Percentiles rank a stretch among this genome's conserved stretches.
Conservation (phyloP, 495 filamentous ascomycete genomes). For the Aspergillus kassunensis region DNA sequence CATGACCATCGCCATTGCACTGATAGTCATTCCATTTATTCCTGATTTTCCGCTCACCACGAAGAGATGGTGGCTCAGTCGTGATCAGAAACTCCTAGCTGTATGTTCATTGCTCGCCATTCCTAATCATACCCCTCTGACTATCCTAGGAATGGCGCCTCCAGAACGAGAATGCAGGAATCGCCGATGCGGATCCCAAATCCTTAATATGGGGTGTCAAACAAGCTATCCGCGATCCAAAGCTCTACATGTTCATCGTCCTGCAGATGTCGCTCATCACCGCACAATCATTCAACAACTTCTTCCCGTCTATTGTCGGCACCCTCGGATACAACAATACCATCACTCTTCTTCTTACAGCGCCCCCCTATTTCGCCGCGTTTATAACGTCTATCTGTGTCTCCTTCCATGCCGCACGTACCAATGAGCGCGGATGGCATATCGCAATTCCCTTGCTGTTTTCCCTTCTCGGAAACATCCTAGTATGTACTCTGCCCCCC, state of each 20-base stretch:
- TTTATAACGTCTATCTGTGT: conserved; percentile 27
- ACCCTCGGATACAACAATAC: conserved; percentile 27
- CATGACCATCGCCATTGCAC: conserved; percentile 20
- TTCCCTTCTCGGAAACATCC: background rate
- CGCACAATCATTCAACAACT: conserved; percentile 25
- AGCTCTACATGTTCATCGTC: conserved; percentile 20
- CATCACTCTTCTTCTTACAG: conserved; percentile 25
- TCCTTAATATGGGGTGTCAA: conserved; percentile 8
- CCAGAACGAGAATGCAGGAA: background rate
- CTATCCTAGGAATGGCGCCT: background rate
- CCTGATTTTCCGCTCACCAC: conserved; percentile 21
- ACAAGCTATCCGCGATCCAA: conserved; percentile 23
- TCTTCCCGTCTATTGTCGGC: conserved; percentile 28
- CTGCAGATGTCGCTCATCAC: conserved; percentile 24
- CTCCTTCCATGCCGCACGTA: conserved; percentile 51
- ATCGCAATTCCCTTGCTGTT: conserved; percentile 11
- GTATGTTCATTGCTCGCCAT: conserved; percentile 14
- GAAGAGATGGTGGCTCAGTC: conserved; percentile 19
- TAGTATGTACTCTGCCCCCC: background rate
- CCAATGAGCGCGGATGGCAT: conserved; percentile 21
- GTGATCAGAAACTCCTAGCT: conserved; percentile 19
- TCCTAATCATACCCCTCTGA: conserved; percentile 9
- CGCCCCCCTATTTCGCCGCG: conserved; percentile 27
- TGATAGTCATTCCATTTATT: conserved; percentile 16
- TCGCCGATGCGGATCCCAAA: background rate